These are phyloP conservation scores for Aspergillus udagawae DNA, from an alignment of 2,329 filamentous ascomycete species.

Conservation along the genomic window DNA sequence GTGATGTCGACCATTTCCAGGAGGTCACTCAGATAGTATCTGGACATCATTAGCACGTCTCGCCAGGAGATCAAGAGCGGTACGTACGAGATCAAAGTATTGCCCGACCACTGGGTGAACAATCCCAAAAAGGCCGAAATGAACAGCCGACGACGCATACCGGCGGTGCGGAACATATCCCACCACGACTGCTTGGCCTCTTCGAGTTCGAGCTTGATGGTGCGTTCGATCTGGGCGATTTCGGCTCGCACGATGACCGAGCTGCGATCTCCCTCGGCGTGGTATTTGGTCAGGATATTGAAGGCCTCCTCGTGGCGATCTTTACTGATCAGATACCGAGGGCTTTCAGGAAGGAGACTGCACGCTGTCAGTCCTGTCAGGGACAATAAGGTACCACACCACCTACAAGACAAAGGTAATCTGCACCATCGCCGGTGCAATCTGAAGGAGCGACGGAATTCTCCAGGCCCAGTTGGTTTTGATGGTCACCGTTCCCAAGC, in stretches of 20 bases:
- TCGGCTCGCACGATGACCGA: constrained; percentile 56
- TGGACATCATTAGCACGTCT: background rate
- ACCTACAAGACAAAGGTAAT: constrained; percentile 23
- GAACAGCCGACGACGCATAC: constrained; percentile 30
- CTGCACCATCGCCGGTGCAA: constrained; percentile 24
- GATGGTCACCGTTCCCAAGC: constrained; percentile 31
- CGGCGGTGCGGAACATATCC: constrained; percentile 25
- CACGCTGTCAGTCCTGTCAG: background rate
- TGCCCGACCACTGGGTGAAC: constrained; percentile 44
- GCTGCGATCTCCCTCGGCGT: constrained; percentile 50
- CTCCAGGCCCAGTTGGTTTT: constrained; percentile 43
- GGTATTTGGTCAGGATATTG: constrained; percentile 38
- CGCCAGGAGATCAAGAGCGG: background rate
- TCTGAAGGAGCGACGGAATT: constrained; percentile 46
- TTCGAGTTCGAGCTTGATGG: constrained; percentile 54
- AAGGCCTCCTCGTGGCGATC: constrained; percentile 25
- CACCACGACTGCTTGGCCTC: constrained; percentile 22
- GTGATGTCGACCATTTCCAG: constrained; percentile 40
- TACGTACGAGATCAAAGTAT: constrained; percentile 22
- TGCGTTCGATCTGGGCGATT: constrained; percentile 57
- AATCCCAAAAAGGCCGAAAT: constrained; percentile 27
- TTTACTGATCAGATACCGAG: constrained; percentile 24
- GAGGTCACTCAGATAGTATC: constrained; percentile 24
- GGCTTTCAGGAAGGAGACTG: constrained; percentile 26
- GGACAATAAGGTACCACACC: background rate